These are phyloP conservation scores for Exsudoporus frostii DNA, from an alignment of 768 basidiomycete species.

Conservation along the genomic window DNA sequence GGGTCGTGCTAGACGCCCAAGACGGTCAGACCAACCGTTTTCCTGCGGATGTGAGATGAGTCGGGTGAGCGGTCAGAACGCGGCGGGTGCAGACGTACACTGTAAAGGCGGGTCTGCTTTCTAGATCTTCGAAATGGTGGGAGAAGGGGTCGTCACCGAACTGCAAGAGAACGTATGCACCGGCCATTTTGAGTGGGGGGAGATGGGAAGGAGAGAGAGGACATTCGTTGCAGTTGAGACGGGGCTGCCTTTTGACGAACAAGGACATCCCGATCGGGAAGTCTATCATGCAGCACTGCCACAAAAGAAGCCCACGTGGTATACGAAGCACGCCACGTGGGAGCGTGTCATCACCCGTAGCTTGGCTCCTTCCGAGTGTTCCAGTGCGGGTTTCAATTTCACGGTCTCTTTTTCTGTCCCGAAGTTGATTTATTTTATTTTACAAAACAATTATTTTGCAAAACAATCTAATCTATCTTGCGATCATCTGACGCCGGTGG, in stretches of 20 bases:
- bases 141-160: slow-evolving; percentile 63
- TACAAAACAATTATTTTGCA: background rate
- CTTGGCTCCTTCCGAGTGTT: slow-evolving; percentile 7
- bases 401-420: background rate
- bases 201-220: slow-evolving; percentile 16
- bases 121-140: slow-evolving; percentile 59
- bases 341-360: slow-evolving; percentile 15
- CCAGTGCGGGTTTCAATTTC: slow-evolving; percentile 11
- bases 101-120: slow-evolving; percentile 62
- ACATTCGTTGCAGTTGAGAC: slow-evolving; percentile 11
- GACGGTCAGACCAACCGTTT: slow-evolving; percentile 16
- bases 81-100: slow-evolving; percentile 43
- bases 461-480: no score
- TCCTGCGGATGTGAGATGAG: slow-evolving; percentile 8
- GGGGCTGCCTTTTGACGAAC: slow-evolving; percentile 35
- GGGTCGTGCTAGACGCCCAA: background rate
- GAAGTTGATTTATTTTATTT: background rate
- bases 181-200: slow-evolving; percentile 32
- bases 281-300: slow-evolving; percentile 30
- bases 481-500: background rate
- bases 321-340: slow-evolving; percentile 35
- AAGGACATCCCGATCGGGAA: slow-evolving; percentile 43
- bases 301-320: slow-evolving; percentile 33
- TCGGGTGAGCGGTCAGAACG: slow-evolving; percentile 2
- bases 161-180: slow-evolving; percentile 53